phyloP scores from a whole-genome alignment of 2,329 filamentous ascomycete genomes.

The Neonectria neomacrospora region DNA sequence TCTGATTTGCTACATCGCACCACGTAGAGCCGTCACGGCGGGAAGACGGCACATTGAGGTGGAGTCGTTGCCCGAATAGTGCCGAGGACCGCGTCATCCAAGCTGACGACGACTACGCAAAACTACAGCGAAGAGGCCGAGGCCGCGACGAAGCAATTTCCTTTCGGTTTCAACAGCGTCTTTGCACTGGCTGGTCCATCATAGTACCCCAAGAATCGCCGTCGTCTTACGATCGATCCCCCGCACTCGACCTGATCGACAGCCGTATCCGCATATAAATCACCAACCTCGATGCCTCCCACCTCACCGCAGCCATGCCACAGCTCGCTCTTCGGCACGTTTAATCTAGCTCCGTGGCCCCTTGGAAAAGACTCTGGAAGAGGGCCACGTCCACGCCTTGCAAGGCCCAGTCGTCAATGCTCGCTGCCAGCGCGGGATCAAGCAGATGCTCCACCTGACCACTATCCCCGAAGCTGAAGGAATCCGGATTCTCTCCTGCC shows the following conservation, averaged over 20 bases:
- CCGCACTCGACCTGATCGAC: neutral
- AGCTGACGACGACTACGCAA: slow-evolving; percentile 21
- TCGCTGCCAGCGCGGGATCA: neutral
- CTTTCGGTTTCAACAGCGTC: neutral
- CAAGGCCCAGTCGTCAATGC: neutral
- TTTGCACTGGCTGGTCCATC: no score
- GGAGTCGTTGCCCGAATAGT: slow-evolving; percentile 12
- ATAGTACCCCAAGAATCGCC: no score
- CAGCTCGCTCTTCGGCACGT: neutral
- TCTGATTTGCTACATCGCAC: neutral
- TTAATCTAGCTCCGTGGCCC: neutral
- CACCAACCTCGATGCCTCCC: neutral
- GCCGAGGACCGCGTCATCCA: slow-evolving; percentile 23
- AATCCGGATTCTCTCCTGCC: neutral
- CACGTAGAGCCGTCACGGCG: slow-evolving; percentile 1
- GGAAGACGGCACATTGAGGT: slow-evolving; percentile 22
- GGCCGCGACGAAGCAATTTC: slow-evolving; percentile 4
- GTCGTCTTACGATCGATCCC: no score
- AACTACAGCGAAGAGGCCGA: neutral
- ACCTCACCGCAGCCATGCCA: neutral
- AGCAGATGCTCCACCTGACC: neutral
- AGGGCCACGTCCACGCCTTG: neutral
- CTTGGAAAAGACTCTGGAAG: neutral
- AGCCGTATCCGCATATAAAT: neutral
- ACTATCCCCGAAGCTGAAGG: neutral